Base-by-base conservation (phyloP, 208 protist genomes). In the Acanthamoeba lenticulata region DNA sequence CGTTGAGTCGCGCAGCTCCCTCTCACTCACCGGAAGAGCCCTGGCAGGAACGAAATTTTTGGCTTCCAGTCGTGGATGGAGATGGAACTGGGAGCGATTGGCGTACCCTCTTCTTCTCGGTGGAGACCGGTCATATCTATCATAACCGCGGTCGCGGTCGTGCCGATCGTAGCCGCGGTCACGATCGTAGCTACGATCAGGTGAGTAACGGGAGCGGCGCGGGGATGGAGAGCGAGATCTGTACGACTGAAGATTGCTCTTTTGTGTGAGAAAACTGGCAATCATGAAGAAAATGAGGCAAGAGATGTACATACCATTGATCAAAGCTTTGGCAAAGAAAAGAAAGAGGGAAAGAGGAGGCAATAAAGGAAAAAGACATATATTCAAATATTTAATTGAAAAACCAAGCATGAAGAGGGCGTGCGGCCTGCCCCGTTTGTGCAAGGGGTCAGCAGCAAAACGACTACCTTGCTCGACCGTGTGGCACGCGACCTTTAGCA, bases 1-100 rank as follows among this genome's bases (percentile, higher is more conserved):
- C 42, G 94, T 92, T 67, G 91, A 90, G 38, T 94, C 89, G 90
- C 92, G 38, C 77, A 94, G 67, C 42, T 94, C 88, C 92, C 95
- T 47, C 38, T 95, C 62, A n/a, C 55, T 74, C 55, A 74, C 24
- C 17, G 15, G 24, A 60, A 60, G 52, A 11, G 11, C 11, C 52
- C 15, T 60, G 11, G 52, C 11, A 21, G 52, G 52, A 60, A 60
- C 11, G 21, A 60, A 27, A 60, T 21, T 60, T 60, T 21, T 60
- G 11, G 52, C 52, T 21, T 60, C 52, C 21, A 60, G 15, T 27
- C 52, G 52, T 27, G 52, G 52, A 27, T 27, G 77, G 19, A 52
- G 38, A 36, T 32, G 29, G 69, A 79, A 52, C 9, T 4, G 38
- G n/a, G 36, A 9, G 27, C 7, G 60, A 45, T 45, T 36, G 15